Conservation (phyloP, 192 early-diverging fungal genomes). For the Backusella westeae region DNA sequence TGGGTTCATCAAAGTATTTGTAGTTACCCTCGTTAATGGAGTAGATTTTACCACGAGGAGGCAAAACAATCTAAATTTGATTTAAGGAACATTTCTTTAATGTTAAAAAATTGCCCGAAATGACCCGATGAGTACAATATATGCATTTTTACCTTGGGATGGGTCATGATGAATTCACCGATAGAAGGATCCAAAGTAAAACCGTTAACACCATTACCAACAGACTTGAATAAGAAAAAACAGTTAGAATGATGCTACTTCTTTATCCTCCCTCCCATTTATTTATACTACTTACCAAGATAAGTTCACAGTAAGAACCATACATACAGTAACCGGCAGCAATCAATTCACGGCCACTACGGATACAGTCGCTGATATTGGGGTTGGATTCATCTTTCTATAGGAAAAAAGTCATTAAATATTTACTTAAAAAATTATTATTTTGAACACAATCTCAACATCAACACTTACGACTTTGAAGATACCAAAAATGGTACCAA, state of each 20-base stretch:
- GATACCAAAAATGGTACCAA: conserved; percentile 99
- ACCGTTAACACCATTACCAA: conserved; percentile 86
- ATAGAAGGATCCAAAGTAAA: conserved; percentile 96
- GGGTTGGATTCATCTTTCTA: conserved; percentile 45
- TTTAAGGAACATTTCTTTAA: conserved; percentile 1
- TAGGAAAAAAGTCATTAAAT: background rate
- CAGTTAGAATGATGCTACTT: conserved; percentile 9
- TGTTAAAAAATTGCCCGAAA: background rate
- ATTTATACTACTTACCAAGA: conserved; percentile 44
- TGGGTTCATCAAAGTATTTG: conserved; percentile 84
- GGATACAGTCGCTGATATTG: conserved; percentile 75
- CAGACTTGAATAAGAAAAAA: conserved; percentile 41
- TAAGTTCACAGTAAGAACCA: conserved; percentile 82
- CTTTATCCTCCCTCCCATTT: background rate
- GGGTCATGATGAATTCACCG: conserved; percentile 98
- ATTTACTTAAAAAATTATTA: background rate
- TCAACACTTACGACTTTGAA: conserved; percentile 73
- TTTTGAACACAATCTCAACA: background rate
- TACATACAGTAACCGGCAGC: conserved; percentile 98
- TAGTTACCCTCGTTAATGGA: conserved; percentile 98
- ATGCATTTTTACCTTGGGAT: conserved; percentile 67
- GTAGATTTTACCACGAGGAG: conserved; percentile 90
- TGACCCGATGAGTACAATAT: background rate
- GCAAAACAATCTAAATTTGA: conserved; percentile 59
- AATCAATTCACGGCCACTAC: conserved; percentile 88